Percentiles rank a stretch among this genome's conserved stretches.
Conservation (phyloP, 2,329 filamentous ascomycete genomes). For the Hypoxylon sp. region DNA sequence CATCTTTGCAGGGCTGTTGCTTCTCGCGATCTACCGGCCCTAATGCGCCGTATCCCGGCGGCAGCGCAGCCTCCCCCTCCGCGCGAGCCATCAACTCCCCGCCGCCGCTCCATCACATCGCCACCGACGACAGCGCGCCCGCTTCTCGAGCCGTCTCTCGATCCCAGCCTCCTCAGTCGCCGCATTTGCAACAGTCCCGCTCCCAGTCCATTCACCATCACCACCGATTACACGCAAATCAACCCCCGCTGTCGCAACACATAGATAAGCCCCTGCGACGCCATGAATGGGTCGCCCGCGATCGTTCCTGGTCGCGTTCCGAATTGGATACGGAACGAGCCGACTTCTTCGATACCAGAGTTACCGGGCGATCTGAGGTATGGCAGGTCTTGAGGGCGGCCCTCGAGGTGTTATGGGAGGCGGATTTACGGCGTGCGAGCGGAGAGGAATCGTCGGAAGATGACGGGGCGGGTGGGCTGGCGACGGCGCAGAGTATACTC, state of each 20-base stretch:
- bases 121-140: slow-evolving; percentile 46
- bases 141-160: slow-evolving; percentile 39
- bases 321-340: slow-evolving; percentile 76
- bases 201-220: slow-evolving; percentile 24
- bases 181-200: slow-evolving; percentile 33
- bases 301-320: slow-evolving; percentile 75
- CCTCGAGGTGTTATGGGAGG: slow-evolving; percentile 74
- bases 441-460: slow-evolving; percentile 44
- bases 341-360: slow-evolving; percentile 92
- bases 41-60: slow-evolving; percentile 66
- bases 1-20: slow-evolving; percentile 65
- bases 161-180: slow-evolving; percentile 25
- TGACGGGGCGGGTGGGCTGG: slow-evolving; percentile 58
- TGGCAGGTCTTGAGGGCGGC: slow-evolving; percentile 81
- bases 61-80: slow-evolving; percentile 60
- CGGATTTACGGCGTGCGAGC: slow-evolving; percentile 51
- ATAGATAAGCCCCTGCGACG: slow-evolving; percentile 76
- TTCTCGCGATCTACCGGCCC: slow-evolving; percentile 64
- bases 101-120: slow-evolving; percentile 50
- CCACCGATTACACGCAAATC: slow-evolving; percentile 46
- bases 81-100: slow-evolving; percentile 65
- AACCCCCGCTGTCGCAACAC: slow-evolving; percentile 68
- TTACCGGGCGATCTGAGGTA: slow-evolving; percentile 79
- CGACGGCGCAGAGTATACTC: slow-evolving; percentile 82
- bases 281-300: slow-evolving; percentile 73